A percentile compares a stretch with the other conserved stretches of the same genome.
Evolutionary conservation across 2,329 filamentous ascomycete genomes (phyloP).

Genomic region (Daldinia sp.): DNA sequence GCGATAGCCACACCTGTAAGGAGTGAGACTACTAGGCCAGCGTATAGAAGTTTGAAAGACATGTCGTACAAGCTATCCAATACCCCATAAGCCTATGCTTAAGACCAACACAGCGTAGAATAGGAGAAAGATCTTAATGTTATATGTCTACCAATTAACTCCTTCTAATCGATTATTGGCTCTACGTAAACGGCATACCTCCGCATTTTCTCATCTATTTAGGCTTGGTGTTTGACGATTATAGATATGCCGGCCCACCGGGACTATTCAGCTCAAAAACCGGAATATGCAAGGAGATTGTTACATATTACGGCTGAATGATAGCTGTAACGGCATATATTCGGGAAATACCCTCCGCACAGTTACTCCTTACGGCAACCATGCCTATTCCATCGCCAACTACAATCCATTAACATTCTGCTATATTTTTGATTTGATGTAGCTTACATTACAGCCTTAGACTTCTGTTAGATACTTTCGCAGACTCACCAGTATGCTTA

Average conservation of each 20-base stretch:
- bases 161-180: slow-evolving; percentile 11
- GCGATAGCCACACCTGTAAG: slow-evolving; percentile 8
- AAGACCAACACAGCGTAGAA: slow-evolving; percentile 1
- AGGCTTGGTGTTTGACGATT: slow-evolving; percentile 11
- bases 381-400: background rate
- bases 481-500: too few relatives aligned
- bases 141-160: background rate
- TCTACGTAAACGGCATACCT: slow-evolving; percentile 1
- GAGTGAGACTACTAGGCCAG: slow-evolving; percentile 14
- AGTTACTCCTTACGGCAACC: background rate
- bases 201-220: slow-evolving; percentile 24
- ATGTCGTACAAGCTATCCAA: slow-evolving; percentile 4
- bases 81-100: background rate
- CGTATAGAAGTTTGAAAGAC: slow-evolving; percentile 19
- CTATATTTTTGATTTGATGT: background rate
- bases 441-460: background rate
- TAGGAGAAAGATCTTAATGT: background rate
- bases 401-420: background rate
- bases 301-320: slow-evolving; percentile 28
- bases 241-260: slow-evolving; percentile 12
- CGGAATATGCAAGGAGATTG: slow-evolving; percentile 20
- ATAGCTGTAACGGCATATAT: background rate
- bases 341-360: slow-evolving; percentile 6
- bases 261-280: slow-evolving; percentile 18
- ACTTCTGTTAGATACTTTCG: too few relatives aligned